Percentiles rank a stretch among this genome's conserved stretches.
phyloP scores from a whole-genome alignment of 2,329 filamentous ascomycete species.

The Aspergillus piperis region DNA sequence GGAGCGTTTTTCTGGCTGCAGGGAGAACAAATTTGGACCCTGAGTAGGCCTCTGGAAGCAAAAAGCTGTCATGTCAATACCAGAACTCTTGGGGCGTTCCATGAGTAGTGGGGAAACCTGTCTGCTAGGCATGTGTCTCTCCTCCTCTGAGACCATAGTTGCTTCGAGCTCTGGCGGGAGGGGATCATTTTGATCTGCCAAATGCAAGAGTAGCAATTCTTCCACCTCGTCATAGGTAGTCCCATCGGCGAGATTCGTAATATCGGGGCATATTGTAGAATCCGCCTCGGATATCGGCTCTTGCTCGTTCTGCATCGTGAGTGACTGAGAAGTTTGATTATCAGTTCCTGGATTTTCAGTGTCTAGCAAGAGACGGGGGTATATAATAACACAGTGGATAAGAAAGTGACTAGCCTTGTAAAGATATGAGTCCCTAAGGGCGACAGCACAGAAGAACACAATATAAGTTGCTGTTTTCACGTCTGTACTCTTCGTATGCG shows the following conservation, averaged over 20 bases:
- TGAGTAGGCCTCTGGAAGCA: slow-evolving; percentile 37
- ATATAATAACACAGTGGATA: not conserved
- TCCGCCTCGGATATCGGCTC: not conserved
- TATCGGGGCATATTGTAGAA: not conserved
- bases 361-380: too few relatives aligned
- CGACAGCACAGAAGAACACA: too few relatives aligned
- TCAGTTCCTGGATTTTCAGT: not conserved
- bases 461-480: too few relatives aligned
- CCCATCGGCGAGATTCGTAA: not conserved
- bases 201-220: slow-evolving; percentile 23
- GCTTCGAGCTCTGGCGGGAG: slow-evolving; percentile 19
- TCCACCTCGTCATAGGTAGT: slow-evolving; percentile 19
- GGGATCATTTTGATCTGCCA: slow-evolving; percentile 18
- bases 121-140: slow-evolving; percentile 8
- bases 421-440: not conserved
- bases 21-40: slow-evolving; percentile 26
- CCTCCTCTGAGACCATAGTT: slow-evolving; percentile 17
- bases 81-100: slow-evolving; percentile 34
- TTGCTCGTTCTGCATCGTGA: slow-evolving; percentile 2
- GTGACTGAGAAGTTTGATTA: not conserved
- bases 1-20: slow-evolving; percentile 19
- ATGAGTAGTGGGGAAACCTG: slow-evolving; percentile 28
- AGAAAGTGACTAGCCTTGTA: not conserved
- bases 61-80: slow-evolving; percentile 32
- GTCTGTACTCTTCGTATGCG: too few relatives aligned